These are phyloP conservation scores for Suhomyces wounanorum DNA, from an alignment of 1,139 yeast species.

Conservation along the genomic window DNA sequence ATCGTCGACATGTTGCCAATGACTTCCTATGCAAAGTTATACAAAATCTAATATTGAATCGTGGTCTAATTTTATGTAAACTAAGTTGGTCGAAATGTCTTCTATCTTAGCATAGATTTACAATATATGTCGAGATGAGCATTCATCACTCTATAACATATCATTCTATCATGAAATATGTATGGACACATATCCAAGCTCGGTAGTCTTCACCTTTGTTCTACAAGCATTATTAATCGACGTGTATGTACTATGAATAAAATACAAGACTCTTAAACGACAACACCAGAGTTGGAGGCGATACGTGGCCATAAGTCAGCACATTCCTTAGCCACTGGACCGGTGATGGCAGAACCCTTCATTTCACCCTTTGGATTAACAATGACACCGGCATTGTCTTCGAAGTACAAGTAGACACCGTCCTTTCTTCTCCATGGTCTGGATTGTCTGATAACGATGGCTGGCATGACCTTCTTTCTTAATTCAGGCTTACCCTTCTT, in stretches of 20 bases:
- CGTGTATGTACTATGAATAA: slow-evolving; percentile 9
- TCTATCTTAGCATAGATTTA: too few relatives aligned
- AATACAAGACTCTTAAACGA: slow-evolving; percentile 60
- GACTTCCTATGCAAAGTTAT: too few relatives aligned
- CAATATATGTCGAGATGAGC: too few relatives aligned
- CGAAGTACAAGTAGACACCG: slow-evolving; percentile 99
- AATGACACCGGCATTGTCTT: slow-evolving; percentile 99
- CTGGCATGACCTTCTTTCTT: slow-evolving; percentile 99
- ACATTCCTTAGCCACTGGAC: slow-evolving; percentile 99
- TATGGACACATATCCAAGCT: too few relatives aligned
- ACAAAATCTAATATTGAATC: too few relatives aligned
- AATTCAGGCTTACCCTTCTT: slow-evolving; percentile 99
- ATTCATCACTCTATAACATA: too few relatives aligned
- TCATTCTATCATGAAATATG: too few relatives aligned
- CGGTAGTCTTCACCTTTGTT: neutral
- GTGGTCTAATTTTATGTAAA: too few relatives aligned
- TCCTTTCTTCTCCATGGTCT: slow-evolving; percentile 99
- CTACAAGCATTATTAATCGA: slow-evolving; percentile 6
- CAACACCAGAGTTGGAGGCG: slow-evolving; percentile 99
- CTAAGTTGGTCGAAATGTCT: neutral
- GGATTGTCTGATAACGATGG: slow-evolving; percentile 98
- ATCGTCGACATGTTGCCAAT: too few relatives aligned
- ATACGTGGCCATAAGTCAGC: slow-evolving; percentile 99
- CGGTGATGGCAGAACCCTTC: slow-evolving; percentile 99
- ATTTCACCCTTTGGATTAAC: slow-evolving; percentile 99